These are phyloP conservation scores for Mycocalia duriaeana DNA, from an alignment of 1,284 basidiomycete species.

Conservation along the genomic window DNA sequence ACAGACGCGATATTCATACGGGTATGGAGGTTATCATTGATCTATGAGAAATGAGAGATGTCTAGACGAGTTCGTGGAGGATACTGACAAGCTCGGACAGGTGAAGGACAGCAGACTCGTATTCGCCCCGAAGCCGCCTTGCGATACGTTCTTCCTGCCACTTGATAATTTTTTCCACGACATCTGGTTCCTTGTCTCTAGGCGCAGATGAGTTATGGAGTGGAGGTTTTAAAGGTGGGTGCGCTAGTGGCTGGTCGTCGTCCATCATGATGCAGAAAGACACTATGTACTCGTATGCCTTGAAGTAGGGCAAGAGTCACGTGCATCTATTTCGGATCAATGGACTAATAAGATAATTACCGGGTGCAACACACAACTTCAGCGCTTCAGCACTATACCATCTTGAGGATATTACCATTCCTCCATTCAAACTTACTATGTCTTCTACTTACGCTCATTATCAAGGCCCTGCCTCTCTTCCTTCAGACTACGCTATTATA, in stretches of 20 bases:
- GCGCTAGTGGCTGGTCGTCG: constrained; percentile 5
- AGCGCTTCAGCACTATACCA: too few species aligned
- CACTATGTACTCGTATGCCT: too few species aligned
- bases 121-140: constrained; percentile 68
- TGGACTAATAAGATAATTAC: too few species aligned
- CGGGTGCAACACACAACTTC: too few species aligned
- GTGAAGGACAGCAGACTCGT: constrained; percentile 66
- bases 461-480: constrained; percentile 51
- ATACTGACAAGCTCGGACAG: constrained; percentile 66
- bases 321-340: too few species aligned
- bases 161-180: constrained; percentile 49
- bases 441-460: constrained; percentile 43
- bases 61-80: constrained; percentile 3
- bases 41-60: constrained; percentile 32
- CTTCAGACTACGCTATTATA: constrained; percentile 59
- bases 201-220: constrained; percentile 49
- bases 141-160: constrained; percentile 73
- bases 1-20: constrained; percentile 67
- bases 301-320: too few species aligned
- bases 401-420: not conserved
- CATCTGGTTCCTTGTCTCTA: constrained; percentile 48
- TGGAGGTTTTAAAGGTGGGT: constrained; percentile 40
- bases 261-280: constrained; percentile 8
- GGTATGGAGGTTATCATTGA: constrained; percentile 59
- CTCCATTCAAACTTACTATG: constrained; percentile 19